Percentiles rank a stretch among this genome's conserved stretches.
Evolutionary conservation across 805 yeast genomes (phyloP).

Genomic region (Wickerhamomyces xylosicus): DNA sequence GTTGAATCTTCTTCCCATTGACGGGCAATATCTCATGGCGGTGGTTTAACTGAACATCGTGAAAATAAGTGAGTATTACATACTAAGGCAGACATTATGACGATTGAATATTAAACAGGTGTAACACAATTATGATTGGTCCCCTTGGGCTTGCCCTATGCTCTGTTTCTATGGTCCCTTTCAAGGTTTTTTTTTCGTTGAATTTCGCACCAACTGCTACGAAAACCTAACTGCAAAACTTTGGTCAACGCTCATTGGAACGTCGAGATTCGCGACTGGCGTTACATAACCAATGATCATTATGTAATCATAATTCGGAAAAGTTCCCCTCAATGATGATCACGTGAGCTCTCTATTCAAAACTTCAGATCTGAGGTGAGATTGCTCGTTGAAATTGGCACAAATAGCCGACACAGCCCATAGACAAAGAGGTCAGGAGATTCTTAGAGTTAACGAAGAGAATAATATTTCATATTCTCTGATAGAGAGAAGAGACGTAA

Average conservation of each 20-base stretch:
- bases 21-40: neutral
- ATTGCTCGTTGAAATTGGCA: too few relatives aligned
- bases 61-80: constrained; percentile 1
- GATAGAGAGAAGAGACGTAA: too few relatives aligned
- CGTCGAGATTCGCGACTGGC: neutral
- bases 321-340: too few relatives aligned
- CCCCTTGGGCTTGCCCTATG: neutral
- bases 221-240: neutral
- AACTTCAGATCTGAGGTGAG: too few relatives aligned
- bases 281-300: too few relatives aligned
- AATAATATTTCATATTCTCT: too few relatives aligned
- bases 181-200: neutral
- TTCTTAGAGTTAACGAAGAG: too few relatives aligned
- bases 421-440: too few relatives aligned
- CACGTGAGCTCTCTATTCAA: too few relatives aligned
- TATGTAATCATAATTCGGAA: neutral
- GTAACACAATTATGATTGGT: neutral
- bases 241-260: neutral
- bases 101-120: constrained; percentile 7
- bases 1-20: neutral
- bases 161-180: neutral
- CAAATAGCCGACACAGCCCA: too few relatives aligned
- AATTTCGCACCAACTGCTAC: neutral
- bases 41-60: neutral
- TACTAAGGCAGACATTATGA: constrained; percentile 13